A percentile compares a stretch with the other conserved stretches of the same genome.
phyloP scores from a whole-genome alignment of 106 monocot species.

The Dioscorea zingiberensis region DNA sequence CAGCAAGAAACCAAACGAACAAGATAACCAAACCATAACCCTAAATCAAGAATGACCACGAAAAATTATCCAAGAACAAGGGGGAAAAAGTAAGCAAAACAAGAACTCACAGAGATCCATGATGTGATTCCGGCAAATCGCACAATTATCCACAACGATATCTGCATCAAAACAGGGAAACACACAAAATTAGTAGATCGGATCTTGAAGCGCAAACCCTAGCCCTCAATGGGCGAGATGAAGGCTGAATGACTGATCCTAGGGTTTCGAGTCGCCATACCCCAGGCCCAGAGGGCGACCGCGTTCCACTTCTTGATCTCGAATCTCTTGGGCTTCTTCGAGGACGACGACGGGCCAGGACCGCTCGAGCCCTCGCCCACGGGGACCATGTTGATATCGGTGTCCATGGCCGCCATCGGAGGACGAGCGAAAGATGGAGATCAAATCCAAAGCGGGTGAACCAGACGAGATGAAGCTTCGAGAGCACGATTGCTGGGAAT shows the following conservation, averaged over 20 bases:
- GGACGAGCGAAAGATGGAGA: neutral
- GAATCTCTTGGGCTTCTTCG: slow-evolving; percentile 78
- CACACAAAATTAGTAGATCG: neutral
- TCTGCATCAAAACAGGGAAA: slow-evolving; percentile 13
- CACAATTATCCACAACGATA: slow-evolving; percentile 83
- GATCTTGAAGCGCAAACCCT: neutral
- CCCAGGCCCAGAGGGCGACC: slow-evolving; percentile 91
- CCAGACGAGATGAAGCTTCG: neutral
- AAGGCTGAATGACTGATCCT: neutral
- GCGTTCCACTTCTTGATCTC: slow-evolving; percentile 99
- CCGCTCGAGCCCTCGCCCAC: slow-evolving; percentile 34
- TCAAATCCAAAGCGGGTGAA: neutral
- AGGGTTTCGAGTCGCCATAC: slow-evolving; percentile 16
- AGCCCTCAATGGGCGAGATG: neutral
- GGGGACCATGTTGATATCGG: slow-evolving; percentile 43
- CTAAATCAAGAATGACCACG: neutral
- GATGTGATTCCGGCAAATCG: slow-evolving; percentile 91
- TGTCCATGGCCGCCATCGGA: slow-evolving; percentile 41
- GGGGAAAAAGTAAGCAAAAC: neutral
- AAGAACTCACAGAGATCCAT: slow-evolving; percentile 82
- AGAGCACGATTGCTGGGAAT: too few relatives aligned
- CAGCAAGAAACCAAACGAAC: neutral
- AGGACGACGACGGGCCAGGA: slow-evolving; percentile 9
- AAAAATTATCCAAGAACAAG: neutral
- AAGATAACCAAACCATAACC: slow-evolving; percentile 2